Evolutionary conservation across 2,329 filamentous ascomycete species (phyloP), one percentile per base, ranked within the genome.

Genomic region (Pyrenochaeta sp.): DNA sequence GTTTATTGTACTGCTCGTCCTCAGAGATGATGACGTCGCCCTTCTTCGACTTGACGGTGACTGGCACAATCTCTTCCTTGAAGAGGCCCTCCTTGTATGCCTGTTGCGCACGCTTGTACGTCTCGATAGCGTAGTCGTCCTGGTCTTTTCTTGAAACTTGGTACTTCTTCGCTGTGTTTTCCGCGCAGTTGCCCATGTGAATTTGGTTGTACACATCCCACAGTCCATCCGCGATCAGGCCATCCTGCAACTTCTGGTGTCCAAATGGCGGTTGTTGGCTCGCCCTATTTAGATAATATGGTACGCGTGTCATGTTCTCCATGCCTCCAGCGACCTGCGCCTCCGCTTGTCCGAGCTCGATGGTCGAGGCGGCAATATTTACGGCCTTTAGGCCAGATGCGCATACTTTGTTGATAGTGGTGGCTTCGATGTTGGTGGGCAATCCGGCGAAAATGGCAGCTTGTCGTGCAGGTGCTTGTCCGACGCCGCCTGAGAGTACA

Each of bases 391-490:
- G 83, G 5, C 95, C 95, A 0, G 93, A 97, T 3, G 95, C 91
- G 82, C 95, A 99, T 59, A 99, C 95, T 81, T 99, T 99, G 85
- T 99, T 99, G 79, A 99, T 90, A 15, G 95, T 98, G 50, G 90
- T 89, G 36, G 93, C 91, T 80, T 99, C 95, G 55, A 96, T 86
- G 6, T 85, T 87, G n/a, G 88, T 82, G 9, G 92, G 85, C 3
- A 98, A 86, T 1, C 93, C 93, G 3, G 95, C 92, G 73, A 96
- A 94, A 59, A 98, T 90, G 65, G 88, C 83, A 10, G 95, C 95
- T 81, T 99, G 95, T 48, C 95, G 88, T 24, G 95, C 94, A 1
- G 95, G 95, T 0, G 95, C 88, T 80, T 99, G 95, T 45, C 95
- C 95, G 5, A 95, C 86, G 19, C 86, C 86, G 44, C 85, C 94